Evolutionary conservation across 106 monocot species (phyloP).

Genomic region (Dactylorhiza incarnata): DNA sequence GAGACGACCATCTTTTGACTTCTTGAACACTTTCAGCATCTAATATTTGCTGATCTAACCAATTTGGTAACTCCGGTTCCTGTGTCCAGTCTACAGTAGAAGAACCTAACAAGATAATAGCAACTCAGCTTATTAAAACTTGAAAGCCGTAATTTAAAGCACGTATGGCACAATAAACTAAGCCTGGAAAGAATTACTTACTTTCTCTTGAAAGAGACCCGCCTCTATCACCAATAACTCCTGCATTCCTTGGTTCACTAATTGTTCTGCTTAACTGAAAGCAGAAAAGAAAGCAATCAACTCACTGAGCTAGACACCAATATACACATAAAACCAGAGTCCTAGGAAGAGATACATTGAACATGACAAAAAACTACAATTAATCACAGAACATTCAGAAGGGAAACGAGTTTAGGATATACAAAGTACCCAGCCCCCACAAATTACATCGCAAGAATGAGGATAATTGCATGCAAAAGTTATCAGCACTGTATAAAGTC

Average conservation of each 20-base stretch:
- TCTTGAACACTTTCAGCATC: conserved; percentile 55
- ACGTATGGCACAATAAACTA: neutral
- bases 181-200: conserved; percentile 24
- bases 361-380: neutral
- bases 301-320: neutral
- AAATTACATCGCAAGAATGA: neutral
- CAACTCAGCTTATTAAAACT: neutral
- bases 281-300: conserved; percentile 7
- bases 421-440: neutral
- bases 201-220: conserved; percentile 65
- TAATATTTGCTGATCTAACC: conserved; percentile 45
- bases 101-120: conserved; percentile 35
- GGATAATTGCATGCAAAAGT: neutral
- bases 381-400: neutral
- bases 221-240: conserved; percentile 53
- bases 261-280: conserved; percentile 47
- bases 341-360: neutral
- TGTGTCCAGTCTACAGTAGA: conserved; percentile 53
- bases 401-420: neutral
- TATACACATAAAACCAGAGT: neutral
- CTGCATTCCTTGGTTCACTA: conserved; percentile 48
- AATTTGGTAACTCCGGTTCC: conserved; percentile 40
- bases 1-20: conserved; percentile 75
- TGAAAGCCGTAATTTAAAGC: neutral
- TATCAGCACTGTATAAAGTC: neutral